Conservation (phyloP, 1,139 yeast species). For the Arxiozyma bovina region DNA sequence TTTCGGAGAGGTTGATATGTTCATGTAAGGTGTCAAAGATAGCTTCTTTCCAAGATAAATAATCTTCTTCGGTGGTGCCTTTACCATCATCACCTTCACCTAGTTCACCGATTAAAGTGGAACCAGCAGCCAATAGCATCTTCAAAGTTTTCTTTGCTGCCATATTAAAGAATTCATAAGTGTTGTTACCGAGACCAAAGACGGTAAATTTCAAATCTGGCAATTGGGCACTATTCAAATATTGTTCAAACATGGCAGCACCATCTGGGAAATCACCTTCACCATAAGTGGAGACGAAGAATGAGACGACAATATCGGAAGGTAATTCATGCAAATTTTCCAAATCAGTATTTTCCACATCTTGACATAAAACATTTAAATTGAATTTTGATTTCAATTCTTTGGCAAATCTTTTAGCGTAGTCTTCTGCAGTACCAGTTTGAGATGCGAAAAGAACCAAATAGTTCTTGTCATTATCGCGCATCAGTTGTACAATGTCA, state of each 20-base stretch:
- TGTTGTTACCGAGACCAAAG: slow-evolving; percentile 89
- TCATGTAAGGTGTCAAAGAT: slow-evolving; percentile 73
- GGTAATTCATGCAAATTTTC: slow-evolving; percentile 59
- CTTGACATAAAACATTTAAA: slow-evolving; percentile 74
- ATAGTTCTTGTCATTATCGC: slow-evolving; percentile 60
- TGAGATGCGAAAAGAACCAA: slow-evolving; percentile 88
- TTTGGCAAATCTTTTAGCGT: slow-evolving; percentile 80
- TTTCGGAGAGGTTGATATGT: slow-evolving; percentile 1
- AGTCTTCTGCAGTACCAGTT: slow-evolving; percentile 98
- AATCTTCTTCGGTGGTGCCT: slow-evolving; percentile 94
- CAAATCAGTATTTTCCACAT: slow-evolving; percentile 76
- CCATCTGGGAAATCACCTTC: slow-evolving; percentile 98
- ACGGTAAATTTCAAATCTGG: slow-evolving; percentile 61
- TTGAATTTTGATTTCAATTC: slow-evolving; percentile 69
- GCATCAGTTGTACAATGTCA: slow-evolving; percentile 58
- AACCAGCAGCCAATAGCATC: slow-evolving; percentile 49
- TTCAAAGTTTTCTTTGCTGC: slow-evolving; percentile 58
- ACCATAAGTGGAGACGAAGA: slow-evolving; percentile 88
- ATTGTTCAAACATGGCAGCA: slow-evolving; percentile 63
- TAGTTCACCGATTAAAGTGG: slow-evolving; percentile 56
- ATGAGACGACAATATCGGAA: slow-evolving; percentile 46
- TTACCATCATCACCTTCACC: slow-evolving; percentile 95
- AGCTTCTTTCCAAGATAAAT: slow-evolving; percentile 81
- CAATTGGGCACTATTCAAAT: slow-evolving; percentile 43
- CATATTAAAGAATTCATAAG: slow-evolving; percentile 85